Percentiles rank a stretch among this genome's conserved stretches.
Conservation (phyloP, 768 basidiomycete species). For the Russula ochroleuca region DNA sequence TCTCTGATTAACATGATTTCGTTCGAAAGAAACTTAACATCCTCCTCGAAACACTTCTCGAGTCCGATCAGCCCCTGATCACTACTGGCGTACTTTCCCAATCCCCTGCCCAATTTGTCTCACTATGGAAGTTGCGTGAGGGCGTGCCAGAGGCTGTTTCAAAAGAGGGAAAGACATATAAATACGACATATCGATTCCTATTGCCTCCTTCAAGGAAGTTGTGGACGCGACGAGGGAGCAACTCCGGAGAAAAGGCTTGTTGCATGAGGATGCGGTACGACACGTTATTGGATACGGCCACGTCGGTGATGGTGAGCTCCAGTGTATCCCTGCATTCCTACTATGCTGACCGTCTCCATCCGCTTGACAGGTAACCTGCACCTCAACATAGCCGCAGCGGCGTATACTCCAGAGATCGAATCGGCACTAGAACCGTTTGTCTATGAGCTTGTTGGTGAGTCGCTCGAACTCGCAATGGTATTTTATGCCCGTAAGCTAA, state of each 20-base stretch:
- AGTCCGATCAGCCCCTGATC: constrained; percentile 69
- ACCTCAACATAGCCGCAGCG: constrained; percentile 85
- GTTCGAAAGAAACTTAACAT: constrained; percentile 70
- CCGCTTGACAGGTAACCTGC: constrained; percentile 69
- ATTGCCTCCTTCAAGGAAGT: constrained; percentile 81
- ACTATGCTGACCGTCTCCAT: constrained; percentile 9
- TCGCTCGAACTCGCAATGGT: constrained; percentile 23
- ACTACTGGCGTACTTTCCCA: constrained; percentile 90
- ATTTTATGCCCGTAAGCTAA: constrained; percentile 10
- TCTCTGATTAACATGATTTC: constrained; percentile 7
- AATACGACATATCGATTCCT: constrained; percentile 94
- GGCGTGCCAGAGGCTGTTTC: constrained; percentile 87
- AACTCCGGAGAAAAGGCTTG: constrained; percentile 63
- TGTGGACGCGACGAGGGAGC: constrained; percentile 74
- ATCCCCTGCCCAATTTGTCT: constrained; percentile 81
- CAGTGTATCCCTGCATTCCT: constrained; percentile 32
- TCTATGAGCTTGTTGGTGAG: constrained; percentile 87
- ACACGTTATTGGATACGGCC: constrained; percentile 89
- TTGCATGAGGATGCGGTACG: constrained; percentile 71
- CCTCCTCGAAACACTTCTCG: constrained; percentile 74
- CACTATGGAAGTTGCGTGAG: constrained; percentile 90
- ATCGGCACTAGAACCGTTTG: constrained; percentile 85
- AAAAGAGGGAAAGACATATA: constrained; percentile 93
- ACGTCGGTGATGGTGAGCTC: constrained; percentile 83
- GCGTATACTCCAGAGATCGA: constrained; percentile 81